Evolutionary conservation across 495 filamentous ascomycete species (phyloP).

Genomic region (Astrocystis sublimbata): DNA sequence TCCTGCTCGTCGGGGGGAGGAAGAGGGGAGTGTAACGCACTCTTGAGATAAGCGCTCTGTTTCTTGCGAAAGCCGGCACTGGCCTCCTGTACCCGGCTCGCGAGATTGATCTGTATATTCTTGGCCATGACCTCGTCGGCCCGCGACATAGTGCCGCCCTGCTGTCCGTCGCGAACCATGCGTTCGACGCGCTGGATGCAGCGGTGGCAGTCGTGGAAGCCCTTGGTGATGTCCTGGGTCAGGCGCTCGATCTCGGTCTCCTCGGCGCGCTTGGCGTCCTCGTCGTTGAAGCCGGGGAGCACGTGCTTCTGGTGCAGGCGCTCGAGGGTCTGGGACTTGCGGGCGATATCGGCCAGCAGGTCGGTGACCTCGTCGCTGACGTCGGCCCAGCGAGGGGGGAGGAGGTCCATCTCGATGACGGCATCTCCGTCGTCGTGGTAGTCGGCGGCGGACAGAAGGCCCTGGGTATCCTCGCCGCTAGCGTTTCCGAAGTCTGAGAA

Average conservation of each 20-base stretch:
- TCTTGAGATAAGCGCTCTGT: slow-evolving; percentile 93
- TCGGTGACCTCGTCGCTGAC: slow-evolving; percentile 91
- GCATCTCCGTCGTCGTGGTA: slow-evolving; percentile 87
- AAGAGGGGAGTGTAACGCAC: too few species aligned
- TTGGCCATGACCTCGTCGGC: slow-evolving; percentile 93
- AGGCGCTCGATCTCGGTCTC: slow-evolving; percentile 86
- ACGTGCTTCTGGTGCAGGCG: slow-evolving; percentile 96
- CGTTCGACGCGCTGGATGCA: slow-evolving; percentile 82
- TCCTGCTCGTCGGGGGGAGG: neutral
- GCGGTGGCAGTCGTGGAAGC: slow-evolving; percentile 86
- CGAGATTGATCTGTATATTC: slow-evolving; percentile 91
- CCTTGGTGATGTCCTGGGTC: slow-evolving; percentile 84
- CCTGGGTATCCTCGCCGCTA: slow-evolving; percentile 70
- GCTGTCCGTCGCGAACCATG: slow-evolving; percentile 76
- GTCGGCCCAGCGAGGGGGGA: slow-evolving; percentile 95
- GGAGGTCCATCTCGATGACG: slow-evolving; percentile 96
- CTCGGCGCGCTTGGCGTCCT: slow-evolving; percentile 77
- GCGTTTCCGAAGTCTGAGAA: slow-evolving; percentile 58
- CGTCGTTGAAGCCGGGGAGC: slow-evolving; percentile 94
- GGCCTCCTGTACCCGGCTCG: slow-evolving; percentile 85
- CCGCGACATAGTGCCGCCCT: slow-evolving; percentile 64
- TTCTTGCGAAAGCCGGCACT: slow-evolving; percentile 93
- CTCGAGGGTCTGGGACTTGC: slow-evolving; percentile 80
- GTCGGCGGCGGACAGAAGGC: slow-evolving; percentile 80
- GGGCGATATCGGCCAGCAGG: slow-evolving; percentile 74